phyloP scores from a whole-genome alignment of 106 monocot genomes.

The Acorus calamus region DNA sequence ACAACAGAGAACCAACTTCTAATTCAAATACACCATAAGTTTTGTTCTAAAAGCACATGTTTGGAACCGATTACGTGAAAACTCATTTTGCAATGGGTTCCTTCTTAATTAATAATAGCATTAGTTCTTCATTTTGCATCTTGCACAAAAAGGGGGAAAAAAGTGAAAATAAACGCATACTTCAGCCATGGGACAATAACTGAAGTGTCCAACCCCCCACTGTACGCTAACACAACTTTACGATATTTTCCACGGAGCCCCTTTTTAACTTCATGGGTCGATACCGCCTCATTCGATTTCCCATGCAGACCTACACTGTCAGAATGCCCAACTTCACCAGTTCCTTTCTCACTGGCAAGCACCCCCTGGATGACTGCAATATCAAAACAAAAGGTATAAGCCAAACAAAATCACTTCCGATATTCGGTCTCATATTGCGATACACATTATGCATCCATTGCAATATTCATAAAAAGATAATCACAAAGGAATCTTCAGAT shows the following conservation, averaged over 20 bases:
- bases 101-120: too few relatives aligned
- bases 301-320: not conserved
- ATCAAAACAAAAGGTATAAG: not conserved
- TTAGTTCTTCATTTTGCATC: too few relatives aligned
- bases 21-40: not conserved
- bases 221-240: slow-evolving; percentile 94
- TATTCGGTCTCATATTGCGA: not conserved
- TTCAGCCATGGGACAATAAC: slow-evolving; percentile 97
- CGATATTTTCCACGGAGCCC: slow-evolving; percentile 70
- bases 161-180: slow-evolving; percentile 19
- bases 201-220: slow-evolving; percentile 97
- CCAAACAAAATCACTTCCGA: not conserved
- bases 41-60: too few relatives aligned
- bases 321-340: not conserved
- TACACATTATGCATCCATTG: not conserved
- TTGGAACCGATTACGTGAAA: too few relatives aligned
- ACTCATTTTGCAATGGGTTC: too few relatives aligned
- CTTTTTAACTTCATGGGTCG: slow-evolving; percentile 5
- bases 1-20: not conserved
- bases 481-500: too few relatives aligned
- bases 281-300: slow-evolving; percentile 1
- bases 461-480: too few relatives aligned
- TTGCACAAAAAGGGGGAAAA: not conserved
- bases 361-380: not conserved
- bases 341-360: not conserved